Evolutionary conservation across 2,329 filamentous ascomycete genomes (phyloP).

Genomic region (Talaromyces sp.): DNA sequence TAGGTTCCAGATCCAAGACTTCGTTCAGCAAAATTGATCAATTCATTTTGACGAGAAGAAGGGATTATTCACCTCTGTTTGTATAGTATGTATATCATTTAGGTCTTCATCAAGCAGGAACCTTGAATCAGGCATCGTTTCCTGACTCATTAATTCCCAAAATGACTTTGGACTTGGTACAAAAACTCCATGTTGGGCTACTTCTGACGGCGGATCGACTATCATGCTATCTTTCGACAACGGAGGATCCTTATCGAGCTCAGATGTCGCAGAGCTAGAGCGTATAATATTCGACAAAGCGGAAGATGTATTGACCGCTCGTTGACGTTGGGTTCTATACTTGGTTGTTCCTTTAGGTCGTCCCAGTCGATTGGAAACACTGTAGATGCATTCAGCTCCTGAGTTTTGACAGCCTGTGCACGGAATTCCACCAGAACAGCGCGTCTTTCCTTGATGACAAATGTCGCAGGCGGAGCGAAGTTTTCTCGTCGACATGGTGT

Average conservation of each 20-base stretch:
- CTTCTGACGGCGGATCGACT: neutral
- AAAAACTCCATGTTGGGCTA: neutral
- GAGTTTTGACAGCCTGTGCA: neutral
- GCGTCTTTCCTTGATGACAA: neutral
- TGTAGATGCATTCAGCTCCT: neutral
- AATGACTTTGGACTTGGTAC: neutral
- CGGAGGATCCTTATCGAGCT: neutral
- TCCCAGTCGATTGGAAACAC: constrained; percentile 1
- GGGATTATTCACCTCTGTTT: neutral
- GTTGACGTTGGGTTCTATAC: neutral
- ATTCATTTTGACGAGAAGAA: neutral
- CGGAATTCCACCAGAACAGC: neutral
- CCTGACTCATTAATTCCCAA: neutral
- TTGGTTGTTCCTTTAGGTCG: constrained; percentile 1
- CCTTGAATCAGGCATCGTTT: neutral
- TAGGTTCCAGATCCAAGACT: neutral
- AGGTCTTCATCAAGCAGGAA: neutral
- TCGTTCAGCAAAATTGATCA: neutral
- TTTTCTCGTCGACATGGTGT: neutral
- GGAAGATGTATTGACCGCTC: neutral
- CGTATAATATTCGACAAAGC: neutral
- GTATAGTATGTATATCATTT: neutral
- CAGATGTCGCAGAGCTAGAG: neutral
- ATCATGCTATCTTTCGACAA: neutral
- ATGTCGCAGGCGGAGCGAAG: neutral